Conservation (phyloP, 352 stramenopile species). For the Phytophthora macrochlamydospora region DNA sequence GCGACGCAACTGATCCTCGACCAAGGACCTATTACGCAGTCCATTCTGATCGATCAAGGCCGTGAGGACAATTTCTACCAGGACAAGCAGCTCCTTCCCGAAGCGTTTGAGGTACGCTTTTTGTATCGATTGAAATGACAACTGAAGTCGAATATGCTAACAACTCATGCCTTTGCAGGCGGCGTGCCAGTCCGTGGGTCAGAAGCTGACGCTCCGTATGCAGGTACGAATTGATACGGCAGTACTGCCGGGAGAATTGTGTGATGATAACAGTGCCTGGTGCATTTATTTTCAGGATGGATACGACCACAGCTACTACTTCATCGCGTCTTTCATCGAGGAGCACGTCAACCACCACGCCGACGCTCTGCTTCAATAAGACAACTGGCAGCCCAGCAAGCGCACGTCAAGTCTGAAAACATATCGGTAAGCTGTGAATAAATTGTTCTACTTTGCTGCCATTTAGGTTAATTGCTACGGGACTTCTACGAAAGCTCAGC, state of each 20-base stretch:
- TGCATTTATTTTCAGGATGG: slow-evolving; percentile 59
- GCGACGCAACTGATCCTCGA: slow-evolving; percentile 89
- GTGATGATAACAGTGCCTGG: neutral
- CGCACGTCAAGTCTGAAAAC: neutral
- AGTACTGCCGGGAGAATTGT: neutral
- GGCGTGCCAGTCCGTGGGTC: slow-evolving; percentile 78
- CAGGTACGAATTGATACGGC: slow-evolving; percentile 28
- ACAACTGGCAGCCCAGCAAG: neutral
- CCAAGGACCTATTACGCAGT: slow-evolving; percentile 60
- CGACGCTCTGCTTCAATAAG: slow-evolving; percentile 71
- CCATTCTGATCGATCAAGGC: slow-evolving; percentile 92
- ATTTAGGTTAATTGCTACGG: slow-evolving; percentile 21
- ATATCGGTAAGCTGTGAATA: neutral
- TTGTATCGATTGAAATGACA: neutral
- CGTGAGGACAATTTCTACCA: slow-evolving; percentile 88
- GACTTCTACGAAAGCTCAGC: slow-evolving; percentile 14
- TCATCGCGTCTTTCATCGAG: slow-evolving; percentile 96
- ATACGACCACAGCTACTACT: slow-evolving; percentile 99
- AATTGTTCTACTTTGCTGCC: slow-evolving; percentile 13
- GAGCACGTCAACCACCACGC: slow-evolving; percentile 96
- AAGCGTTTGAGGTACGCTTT: slow-evolving; percentile 75
- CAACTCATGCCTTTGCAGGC: slow-evolving; percentile 23
- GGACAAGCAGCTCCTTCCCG: slow-evolving; percentile 91
- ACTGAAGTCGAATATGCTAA: too few relatives aligned
- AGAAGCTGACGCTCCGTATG: slow-evolving; percentile 84